Conservation (phyloP, 2,329 filamentous ascomycete genomes). For the Xylariaceae sp. region DNA sequence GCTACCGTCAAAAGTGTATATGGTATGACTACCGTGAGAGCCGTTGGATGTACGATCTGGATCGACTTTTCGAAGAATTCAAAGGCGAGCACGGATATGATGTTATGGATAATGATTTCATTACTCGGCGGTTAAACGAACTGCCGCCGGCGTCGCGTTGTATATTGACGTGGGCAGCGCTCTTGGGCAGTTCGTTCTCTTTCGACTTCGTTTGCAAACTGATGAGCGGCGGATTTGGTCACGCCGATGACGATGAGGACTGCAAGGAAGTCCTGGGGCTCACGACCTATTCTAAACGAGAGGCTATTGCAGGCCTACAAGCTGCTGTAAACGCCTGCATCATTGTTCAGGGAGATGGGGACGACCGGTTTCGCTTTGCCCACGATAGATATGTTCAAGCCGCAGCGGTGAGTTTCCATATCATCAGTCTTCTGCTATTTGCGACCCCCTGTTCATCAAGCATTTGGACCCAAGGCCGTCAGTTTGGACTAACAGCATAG, state of each 20-base stretch:
- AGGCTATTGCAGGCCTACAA: slow-evolving; percentile 74
- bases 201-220: slow-evolving; percentile 75
- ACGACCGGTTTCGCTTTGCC: slow-evolving; percentile 81
- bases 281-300: slow-evolving; percentile 55
- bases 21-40: slow-evolving; percentile 85
- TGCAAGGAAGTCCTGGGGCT: slow-evolving; percentile 33
- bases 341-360: slow-evolving; percentile 72
- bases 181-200: slow-evolving; percentile 77
- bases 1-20: slow-evolving; percentile 79
- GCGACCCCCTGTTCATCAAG: neutral
- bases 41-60: slow-evolving; percentile 79
- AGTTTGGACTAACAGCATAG: slow-evolving; percentile 8
- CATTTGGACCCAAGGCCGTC: neutral
- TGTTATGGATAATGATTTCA: slow-evolving; percentile 75
- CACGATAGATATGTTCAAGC: slow-evolving; percentile 84
- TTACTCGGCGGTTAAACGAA: slow-evolving; percentile 71
- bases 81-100: slow-evolving; percentile 72
- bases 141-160: slow-evolving; percentile 67
- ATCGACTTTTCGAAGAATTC: slow-evolving; percentile 81
- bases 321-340: slow-evolving; percentile 74
- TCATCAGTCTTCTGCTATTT: neutral
- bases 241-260: slow-evolving; percentile 42
- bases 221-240: slow-evolving; percentile 68
- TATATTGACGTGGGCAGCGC: slow-evolving; percentile 79
- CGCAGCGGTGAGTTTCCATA: slow-evolving; percentile 41